phyloP scores from a whole-genome alignment of 1,284 basidiomycete genomes.

The Trametes polyzona region DNA sequence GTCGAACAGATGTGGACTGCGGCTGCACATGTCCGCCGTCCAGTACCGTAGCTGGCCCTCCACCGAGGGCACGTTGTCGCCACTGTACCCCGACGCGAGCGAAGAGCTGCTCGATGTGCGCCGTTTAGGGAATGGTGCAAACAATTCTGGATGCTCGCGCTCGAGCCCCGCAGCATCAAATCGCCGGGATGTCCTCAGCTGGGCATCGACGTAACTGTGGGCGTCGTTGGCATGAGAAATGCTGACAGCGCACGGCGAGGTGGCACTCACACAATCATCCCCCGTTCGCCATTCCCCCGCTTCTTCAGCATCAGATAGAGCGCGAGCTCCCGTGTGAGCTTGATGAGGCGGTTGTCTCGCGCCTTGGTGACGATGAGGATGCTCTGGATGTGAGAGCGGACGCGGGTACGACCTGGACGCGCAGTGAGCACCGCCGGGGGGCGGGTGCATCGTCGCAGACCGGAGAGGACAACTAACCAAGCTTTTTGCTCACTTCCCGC shows the following conservation, averaged over 20 bases:
- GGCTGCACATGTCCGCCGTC: conserved; percentile 96
- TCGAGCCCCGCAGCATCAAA: conserved; percentile 93
- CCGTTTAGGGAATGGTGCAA: conserved; percentile 76
- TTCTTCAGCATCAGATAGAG: conserved; percentile 91
- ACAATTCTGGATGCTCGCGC: conserved; percentile 87
- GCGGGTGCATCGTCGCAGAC: conserved; percentile 16
- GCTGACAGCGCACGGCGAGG: neutral
- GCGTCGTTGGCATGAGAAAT: conserved; percentile 5
- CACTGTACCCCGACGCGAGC: conserved; percentile 50
- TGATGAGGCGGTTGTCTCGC: conserved; percentile 95
- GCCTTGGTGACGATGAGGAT: conserved; percentile 98
- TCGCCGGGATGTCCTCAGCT: conserved; percentile 88
- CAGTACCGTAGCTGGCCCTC: conserved; percentile 97
- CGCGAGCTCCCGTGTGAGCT: conserved; percentile 92
- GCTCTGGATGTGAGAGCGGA: conserved; percentile 90
- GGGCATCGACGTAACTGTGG: conserved; percentile 90
- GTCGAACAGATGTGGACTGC: conserved; percentile 93
- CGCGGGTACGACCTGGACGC: conserved; percentile 82
- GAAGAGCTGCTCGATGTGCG: conserved; percentile 72
- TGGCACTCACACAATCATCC: conserved; percentile 72
- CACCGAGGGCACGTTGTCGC: conserved; percentile 14
- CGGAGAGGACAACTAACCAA: conserved; percentile 63
- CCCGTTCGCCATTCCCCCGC: conserved; percentile 54
- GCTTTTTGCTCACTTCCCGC: conserved; percentile 98
- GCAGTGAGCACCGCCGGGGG: conserved; percentile 24